Base-by-base conservation (phyloP, 805 yeast genomes). In the Starmerella powellii region DNA sequence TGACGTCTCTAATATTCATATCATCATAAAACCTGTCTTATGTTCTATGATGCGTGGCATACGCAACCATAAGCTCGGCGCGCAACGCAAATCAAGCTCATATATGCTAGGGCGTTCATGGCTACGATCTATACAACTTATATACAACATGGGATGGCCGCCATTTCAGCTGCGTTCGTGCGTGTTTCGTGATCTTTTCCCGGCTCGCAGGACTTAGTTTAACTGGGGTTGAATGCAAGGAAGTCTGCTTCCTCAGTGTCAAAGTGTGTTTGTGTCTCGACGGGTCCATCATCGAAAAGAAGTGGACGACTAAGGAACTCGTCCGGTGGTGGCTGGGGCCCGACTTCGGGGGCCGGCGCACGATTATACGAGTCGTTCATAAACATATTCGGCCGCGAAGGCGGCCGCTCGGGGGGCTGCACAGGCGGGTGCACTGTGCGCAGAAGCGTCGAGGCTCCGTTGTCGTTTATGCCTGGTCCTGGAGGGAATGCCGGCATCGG, bases 211-310 rank as follows among this genome's bases (percentile, higher is more conserved):
- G 32, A 33, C 6, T n/a, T 3, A 12, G 11, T 4, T 42, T 37
- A 50, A n/a, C 52, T 49, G 10, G 57, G 57, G 40, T 53, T 53
- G 46, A 53, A 53, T 34, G 56, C 57, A 34, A 53, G 41, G 34
- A 47, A 49, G 43, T 52, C 55, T 21, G 42, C 41, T 24, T 38
- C 46, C 13, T 49, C 52, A 23, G 41, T 29, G 11, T 45, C 50
- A 18, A 46, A 40, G n/a, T 29, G 33, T 15, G 31, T 35, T 10
- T 19, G 20, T 32, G 40, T 30, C 24, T 39, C 44, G 19, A 29
- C 41, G 2, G 21, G 40, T n/a, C 26, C 38, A 12, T 51, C 55
- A 31, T 51, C 55, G 26, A 44, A 49, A 21, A 42, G 31, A 29
- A 45, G 36, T 17, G 51, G 44, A 18, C 41, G 40, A 19, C 31